Evolutionary conservation across 1,284 basidiomycete species (phyloP), one percentile per base, ranked within the genome.

Genomic region (Pisolithus thermaeus): DNA sequence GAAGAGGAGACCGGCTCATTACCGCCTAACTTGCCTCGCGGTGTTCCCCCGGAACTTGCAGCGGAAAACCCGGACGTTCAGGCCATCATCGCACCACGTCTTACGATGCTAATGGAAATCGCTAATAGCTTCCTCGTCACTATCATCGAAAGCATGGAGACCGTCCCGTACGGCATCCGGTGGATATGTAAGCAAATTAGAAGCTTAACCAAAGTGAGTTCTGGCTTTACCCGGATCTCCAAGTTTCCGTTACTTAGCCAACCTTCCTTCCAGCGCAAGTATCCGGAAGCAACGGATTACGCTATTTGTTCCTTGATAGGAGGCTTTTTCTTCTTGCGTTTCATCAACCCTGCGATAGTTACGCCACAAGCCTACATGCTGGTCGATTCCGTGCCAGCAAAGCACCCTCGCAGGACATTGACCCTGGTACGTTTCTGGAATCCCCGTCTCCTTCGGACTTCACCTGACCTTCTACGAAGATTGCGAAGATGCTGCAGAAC

Each of bases 101-200:
- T 98, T 43, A 94, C 93, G 20, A 97, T 98, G 93, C 79, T 99
- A 56, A 97, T 97, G 92, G 94, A 98, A 68, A 98, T 99, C 56
- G 97, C 96, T 46, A 97, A 98, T 66, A 92, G 89, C 62, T 97
- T 99, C 73, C 76, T 99, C 53, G 76, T 90, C 40, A 98, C 96
- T n/a, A 98, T 99, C 63, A 97, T 99, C 63, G 93, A 97, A 58
- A 95, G 92, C 57, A 84, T 98, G 81, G 95, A 98, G 62, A 91
- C 87, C 61, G 96, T 98, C 12, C 97, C 96, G 20, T 99, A 99
- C 64, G 96, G 97, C 63, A 98, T 99, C 58, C 82, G 97, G 58
- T 99, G 97, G 97, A 99, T 99, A 64, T 99, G 97, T 76, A 99
- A 99, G 74, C 96, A 99, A 73, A 98, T 99, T 68, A 80, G 93